Conservation (phyloP, 306 rosid genomes). For the Cicer judaicum region DNA sequence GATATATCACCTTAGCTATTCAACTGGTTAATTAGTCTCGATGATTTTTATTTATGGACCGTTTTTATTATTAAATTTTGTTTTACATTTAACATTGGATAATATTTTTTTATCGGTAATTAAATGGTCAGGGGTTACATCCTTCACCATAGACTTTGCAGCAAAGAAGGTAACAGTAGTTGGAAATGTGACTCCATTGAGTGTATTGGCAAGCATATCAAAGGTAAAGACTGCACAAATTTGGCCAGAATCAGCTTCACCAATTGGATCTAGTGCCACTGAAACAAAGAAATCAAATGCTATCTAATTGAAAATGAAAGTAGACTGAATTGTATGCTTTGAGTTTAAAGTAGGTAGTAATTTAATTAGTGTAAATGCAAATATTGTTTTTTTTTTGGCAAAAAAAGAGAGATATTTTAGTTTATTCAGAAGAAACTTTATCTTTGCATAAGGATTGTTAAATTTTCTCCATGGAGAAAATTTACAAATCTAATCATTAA, state of each 20-base stretch:
- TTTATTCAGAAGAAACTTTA: no score
- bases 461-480: no score
- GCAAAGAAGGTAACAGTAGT: slow-evolving; percentile 90
- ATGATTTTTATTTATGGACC: background rate
- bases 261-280: slow-evolving; percentile 34
- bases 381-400: background rate
- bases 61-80: background rate
- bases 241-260: slow-evolving; percentile 59
- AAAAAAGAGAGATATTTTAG: no score
- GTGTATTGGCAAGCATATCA: slow-evolving; percentile 81
- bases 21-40: no score
- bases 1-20: no score
- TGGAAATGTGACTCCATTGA: slow-evolving; percentile 81
- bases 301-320: slow-evolving; percentile 24
- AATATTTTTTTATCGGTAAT: background rate
- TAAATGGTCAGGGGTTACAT: slow-evolving; percentile 68
- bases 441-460: no score
- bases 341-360: slow-evolving; percentile 36
- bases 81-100: background rate
- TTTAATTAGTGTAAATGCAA: slow-evolving; percentile 50
- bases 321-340: slow-evolving; percentile 5
- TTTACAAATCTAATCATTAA: no score
- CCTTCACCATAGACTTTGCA: slow-evolving; percentile 84
- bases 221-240: slow-evolving; percentile 87
- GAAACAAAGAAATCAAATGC: slow-evolving; percentile 48